Percentiles rank a stretch among this genome's conserved stretches.
Conservation (phyloP, 257 asterid genomes). For the Craterostigma plantagineum region DNA sequence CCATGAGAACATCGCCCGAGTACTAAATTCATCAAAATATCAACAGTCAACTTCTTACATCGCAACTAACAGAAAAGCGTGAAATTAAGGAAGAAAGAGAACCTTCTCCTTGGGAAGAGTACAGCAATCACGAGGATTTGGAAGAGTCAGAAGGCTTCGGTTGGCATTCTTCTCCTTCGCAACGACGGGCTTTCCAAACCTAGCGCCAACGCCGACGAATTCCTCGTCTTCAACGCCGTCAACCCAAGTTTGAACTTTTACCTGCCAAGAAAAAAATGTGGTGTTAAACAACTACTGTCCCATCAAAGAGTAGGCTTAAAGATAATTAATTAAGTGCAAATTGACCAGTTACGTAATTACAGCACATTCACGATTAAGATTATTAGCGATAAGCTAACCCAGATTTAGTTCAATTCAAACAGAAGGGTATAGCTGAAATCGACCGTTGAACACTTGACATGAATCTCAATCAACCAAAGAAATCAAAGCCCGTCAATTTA, state of each 20-base stretch:
- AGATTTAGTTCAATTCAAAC: too few species aligned
- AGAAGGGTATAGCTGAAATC: too few species aligned
- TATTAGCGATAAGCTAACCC: too few species aligned
- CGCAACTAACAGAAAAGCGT: neutral
- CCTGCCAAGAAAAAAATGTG: slow-evolving; percentile 21
- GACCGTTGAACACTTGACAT: too few species aligned
- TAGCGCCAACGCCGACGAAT: slow-evolving; percentile 89
- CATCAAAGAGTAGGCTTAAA: too few species aligned
- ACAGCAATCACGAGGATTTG: slow-evolving; percentile 76
- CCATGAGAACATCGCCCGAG: slow-evolving; percentile 64
- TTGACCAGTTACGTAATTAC: too few species aligned
- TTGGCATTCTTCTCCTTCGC: slow-evolving; percentile 81
- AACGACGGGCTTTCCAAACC: slow-evolving; percentile 63
- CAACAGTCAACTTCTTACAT: neutral
- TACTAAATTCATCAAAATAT: slow-evolving; percentile 22
- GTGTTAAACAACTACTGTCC: too few species aligned
- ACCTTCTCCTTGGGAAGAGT: slow-evolving; percentile 46
- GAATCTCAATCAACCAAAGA: too few species aligned
- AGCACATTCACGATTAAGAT: too few species aligned
- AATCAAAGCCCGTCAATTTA: neutral
- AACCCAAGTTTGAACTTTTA: slow-evolving; percentile 86
- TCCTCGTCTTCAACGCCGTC: slow-evolving; percentile 55
- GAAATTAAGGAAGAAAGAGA: slow-evolving; percentile 6
- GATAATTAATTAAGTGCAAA: too few species aligned
- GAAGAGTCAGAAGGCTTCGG: slow-evolving; percentile 34